These are phyloP conservation scores for Candida hungchunana DNA, from an alignment of 805 yeast genomes.

Conservation along the genomic window DNA sequence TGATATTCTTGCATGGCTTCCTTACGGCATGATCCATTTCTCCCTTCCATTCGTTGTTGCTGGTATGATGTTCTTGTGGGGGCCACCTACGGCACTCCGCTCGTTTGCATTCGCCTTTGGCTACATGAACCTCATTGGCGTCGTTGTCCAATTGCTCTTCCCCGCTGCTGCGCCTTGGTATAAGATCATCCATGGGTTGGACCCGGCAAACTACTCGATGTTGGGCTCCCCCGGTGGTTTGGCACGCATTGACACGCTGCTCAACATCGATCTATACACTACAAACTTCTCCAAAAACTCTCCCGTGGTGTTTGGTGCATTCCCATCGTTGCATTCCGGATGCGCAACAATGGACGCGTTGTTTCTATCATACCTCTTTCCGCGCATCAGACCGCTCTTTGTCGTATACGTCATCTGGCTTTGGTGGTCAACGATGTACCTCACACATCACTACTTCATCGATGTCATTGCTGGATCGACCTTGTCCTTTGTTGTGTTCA, in stretches of 20 bases:
- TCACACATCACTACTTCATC: conserved; percentile 93
- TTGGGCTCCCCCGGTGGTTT: conserved; percentile 94
- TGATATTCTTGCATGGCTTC: conserved; percentile 92
- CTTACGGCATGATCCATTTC: conserved; percentile 89
- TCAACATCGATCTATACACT: conserved; percentile 82
- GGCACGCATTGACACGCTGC: conserved; percentile 73
- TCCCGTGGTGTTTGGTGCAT: conserved; percentile 92
- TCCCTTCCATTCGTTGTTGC: conserved; percentile 89
- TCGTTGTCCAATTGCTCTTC: conserved; percentile 71
- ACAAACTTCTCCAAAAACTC: conserved; percentile 72
- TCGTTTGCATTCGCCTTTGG: conserved; percentile 93
- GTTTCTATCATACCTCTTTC: conserved; percentile 80
- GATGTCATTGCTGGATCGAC: conserved; percentile 93
- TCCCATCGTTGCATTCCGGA: conserved; percentile 86
- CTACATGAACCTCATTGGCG: conserved; percentile 87
- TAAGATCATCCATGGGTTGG: conserved; percentile 74
- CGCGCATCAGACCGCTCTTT: conserved; percentile 60
- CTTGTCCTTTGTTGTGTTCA: conserved; percentile 68
- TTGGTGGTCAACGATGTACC: conserved; percentile 98
- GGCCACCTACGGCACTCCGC: conserved; percentile 83
- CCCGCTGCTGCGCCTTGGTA: conserved; percentile 99
- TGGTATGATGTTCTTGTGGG: conserved; percentile 71
- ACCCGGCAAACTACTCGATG: conserved; percentile 89
- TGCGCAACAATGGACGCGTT: conserved; percentile 92
- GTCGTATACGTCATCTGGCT: conserved; percentile 82